A percentile compares a stretch with the other conserved stretches of the same genome.
Conservation (phyloP, 2,329 filamentous ascomycete species). For the Purpureocillium takamizusanense region DNA sequence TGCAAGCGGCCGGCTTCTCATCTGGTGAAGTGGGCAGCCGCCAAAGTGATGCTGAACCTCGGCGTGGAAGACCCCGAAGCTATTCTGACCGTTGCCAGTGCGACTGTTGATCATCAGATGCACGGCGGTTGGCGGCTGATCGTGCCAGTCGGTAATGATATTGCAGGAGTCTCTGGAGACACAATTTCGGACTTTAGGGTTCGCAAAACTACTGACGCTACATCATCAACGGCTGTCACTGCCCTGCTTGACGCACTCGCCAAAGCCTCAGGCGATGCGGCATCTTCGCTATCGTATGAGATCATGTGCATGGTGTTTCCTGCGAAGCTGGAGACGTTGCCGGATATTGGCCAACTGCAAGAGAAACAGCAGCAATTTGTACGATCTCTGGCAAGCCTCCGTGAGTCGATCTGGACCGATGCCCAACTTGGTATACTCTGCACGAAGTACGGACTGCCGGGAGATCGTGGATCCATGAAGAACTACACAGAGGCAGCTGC, state of each 20-base stretch:
- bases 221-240: not conserved
- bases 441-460: not conserved
- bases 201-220: not conserved
- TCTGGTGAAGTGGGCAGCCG: not conserved
- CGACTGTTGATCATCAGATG: not conserved
- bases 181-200: not conserved
- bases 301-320: not conserved
- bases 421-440: not conserved
- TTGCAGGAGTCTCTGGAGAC: not conserved
- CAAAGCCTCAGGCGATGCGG: not conserved
- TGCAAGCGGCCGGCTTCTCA: too few species aligned
- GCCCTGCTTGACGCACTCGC: not conserved
- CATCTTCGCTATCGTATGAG: not conserved
- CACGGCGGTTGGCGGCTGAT: not conserved
- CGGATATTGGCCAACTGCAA: not conserved
- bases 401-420: not conserved
- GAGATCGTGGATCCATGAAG: not conserved
- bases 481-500: not conserved
- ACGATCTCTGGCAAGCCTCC: not conserved
- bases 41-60: not conserved
- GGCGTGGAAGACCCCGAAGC: not conserved
- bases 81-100: not conserved
- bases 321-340: not conserved
- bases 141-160: not conserved
- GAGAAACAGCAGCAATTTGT: not conserved